Evolutionary conservation across 176 grass and related monocot species (phyloP), one percentile per base, ranked within the genome.

Genomic region (Avena atlantica): DNA sequence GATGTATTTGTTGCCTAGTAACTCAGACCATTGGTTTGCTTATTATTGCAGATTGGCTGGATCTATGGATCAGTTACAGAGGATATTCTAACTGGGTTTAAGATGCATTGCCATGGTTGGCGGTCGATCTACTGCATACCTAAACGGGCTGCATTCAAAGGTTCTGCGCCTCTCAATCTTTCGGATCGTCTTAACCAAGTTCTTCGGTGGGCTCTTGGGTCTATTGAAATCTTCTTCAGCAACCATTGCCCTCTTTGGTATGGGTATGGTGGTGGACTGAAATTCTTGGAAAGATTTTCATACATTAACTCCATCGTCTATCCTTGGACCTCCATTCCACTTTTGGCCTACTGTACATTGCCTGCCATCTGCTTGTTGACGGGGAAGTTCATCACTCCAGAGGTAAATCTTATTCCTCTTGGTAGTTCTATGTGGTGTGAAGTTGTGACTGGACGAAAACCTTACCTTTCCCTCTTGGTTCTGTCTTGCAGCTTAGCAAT

Each of bases 241-340:
- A 90, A 93, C 17, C 95, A 97, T 45, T 97, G 95, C 88, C 95
- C 95, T 74, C 94, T 97, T n/a, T 97, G 93, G 95, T 97, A 97
- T 72, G 93, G 92, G 61, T 97, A 97, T 76, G 91, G 89, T 67
- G 93, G 89, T 36, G 84, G 89, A 78, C 84, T 97, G 62, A 97
- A 91, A 72, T 88, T 94, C 82, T 76, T 97, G 86, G 91, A 97
- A 84, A 95, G 95, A 60, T 56, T 97, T 81, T 93, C 95, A 0
- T 97, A 97, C 72, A 97, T 97, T 50, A 97, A 95, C 84, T 92
- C 95, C 73, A 97, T 94, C 19, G 92, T 93, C 58, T 97, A 97
- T 89, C 95, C 95, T 34, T 91, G 94, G 59, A 95, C 95, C 15
- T 97, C 93, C 58, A 78, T 97, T 45, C 95, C 95, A 70, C 91